phyloP scores from a whole-genome alignment of 1,284 basidiomycete species.

The Leccinum subrobustum region DNA sequence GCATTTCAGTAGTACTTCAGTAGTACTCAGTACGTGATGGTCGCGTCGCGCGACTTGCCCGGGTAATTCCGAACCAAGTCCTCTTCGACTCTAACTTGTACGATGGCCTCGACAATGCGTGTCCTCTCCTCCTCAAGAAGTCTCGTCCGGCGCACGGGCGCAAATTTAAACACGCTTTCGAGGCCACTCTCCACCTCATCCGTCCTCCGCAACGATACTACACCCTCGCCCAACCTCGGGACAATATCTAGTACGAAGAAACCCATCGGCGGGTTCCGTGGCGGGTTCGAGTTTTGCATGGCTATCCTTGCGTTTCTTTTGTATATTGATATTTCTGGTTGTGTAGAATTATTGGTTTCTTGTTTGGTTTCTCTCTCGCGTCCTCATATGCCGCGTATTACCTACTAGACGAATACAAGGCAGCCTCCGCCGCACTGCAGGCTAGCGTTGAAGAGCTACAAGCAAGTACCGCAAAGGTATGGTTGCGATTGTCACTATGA shows the following conservation, averaged over 20 bases:
- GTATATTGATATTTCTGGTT: slow-evolving; percentile 11
- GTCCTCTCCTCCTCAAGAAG: slow-evolving; percentile 31
- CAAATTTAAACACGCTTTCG: slow-evolving; percentile 15
- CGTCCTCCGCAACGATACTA: slow-evolving; percentile 47
- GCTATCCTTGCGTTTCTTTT: neutral
- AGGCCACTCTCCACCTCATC: slow-evolving; percentile 42
- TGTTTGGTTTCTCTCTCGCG: slow-evolving; percentile 85
- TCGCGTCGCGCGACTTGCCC: slow-evolving; percentile 9
- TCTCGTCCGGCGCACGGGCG: slow-evolving; percentile 22
- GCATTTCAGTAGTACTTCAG: slow-evolving; percentile 34
- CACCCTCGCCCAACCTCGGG: slow-evolving; percentile 50
- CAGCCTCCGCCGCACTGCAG: slow-evolving; percentile 79
- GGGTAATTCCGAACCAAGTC: slow-evolving; percentile 26
- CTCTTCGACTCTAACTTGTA: slow-evolving; percentile 1
- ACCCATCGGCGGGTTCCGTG: slow-evolving; percentile 83
- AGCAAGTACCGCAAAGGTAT: slow-evolving; percentile 75
- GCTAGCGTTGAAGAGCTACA: slow-evolving; percentile 87
- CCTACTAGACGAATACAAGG: slow-evolving; percentile 87
- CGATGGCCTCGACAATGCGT: slow-evolving; percentile 44
- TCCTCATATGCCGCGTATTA: slow-evolving; percentile 85
- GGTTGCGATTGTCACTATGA: neutral
- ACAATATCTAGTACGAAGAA: slow-evolving; percentile 62
- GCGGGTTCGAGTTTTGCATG: slow-evolving; percentile 57
- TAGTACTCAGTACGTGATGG: neutral
- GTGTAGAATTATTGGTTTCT: slow-evolving; percentile 80